Evolutionary conservation across 2,329 filamentous ascomycete genomes (phyloP).

Genomic region (Colletotrichum horii): DNA sequence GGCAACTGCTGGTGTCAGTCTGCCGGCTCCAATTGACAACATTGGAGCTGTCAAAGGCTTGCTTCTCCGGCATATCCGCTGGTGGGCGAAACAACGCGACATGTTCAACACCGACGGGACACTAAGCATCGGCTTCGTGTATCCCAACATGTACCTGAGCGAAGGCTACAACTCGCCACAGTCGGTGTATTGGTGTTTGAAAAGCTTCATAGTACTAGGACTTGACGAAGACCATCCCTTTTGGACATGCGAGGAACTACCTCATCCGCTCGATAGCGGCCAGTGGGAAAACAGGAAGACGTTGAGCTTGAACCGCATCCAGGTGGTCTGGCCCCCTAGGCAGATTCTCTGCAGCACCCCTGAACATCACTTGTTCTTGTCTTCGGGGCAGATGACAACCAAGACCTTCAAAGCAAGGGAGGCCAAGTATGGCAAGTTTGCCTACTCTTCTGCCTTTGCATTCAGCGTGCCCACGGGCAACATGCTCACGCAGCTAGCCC

Average conservation of each 20-base stretch:
- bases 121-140: conserved; percentile 39
- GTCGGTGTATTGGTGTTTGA: conserved; percentile 53
- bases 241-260: conserved; percentile 42
- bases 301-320: neutral
- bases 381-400: conserved; percentile 36
- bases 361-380: conserved; percentile 42
- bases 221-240: conserved; percentile 39
- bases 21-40: conserved; percentile 36
- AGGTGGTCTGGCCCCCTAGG: conserved; percentile 29
- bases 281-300: neutral
- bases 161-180: conserved; percentile 58
- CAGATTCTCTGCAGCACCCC: conserved; percentile 44
- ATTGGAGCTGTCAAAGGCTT: conserved; percentile 43
- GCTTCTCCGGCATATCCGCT: conserved; percentile 46
- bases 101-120: conserved; percentile 49
- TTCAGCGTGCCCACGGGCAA: conserved; percentile 37
- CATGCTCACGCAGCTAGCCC: conserved; percentile 29
- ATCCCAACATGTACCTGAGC: conserved; percentile 49
- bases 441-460: conserved; percentile 42
- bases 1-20: conserved; percentile 38
- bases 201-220: conserved; percentile 43
- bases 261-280: conserved; percentile 30
- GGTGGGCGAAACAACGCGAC: conserved; percentile 41
- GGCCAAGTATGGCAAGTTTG: conserved; percentile 45
- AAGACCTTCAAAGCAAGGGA: conserved; percentile 36